A percentile compares a stretch with the other conserved stretches of the same genome.
Evolutionary conservation across 169 alveolate genomes (phyloP).

Genomic region (Plasmodium vinckei): DNA sequence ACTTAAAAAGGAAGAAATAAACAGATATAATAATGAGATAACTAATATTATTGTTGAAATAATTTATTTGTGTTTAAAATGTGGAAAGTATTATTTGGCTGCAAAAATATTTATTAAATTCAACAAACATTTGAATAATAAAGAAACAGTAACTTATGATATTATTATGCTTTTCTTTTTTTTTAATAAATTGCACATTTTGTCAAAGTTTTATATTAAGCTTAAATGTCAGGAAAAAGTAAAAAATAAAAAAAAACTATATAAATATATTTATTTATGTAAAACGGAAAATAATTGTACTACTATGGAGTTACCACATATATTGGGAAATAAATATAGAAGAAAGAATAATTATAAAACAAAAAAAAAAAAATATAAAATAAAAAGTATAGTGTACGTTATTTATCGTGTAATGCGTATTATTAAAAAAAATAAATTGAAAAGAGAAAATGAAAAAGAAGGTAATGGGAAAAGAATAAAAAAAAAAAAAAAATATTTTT

Average conservation of each 20-base stretch:
- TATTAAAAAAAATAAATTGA: conserved; percentile 5
- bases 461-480: conserved; percentile 11
- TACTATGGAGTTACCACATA: background rate
- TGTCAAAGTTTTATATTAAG: conserved; percentile 32
- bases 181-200: conserved; percentile 12
- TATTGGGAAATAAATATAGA: background rate
- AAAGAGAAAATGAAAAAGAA: background rate
- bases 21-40: conserved; percentile 20
- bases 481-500: conserved; percentile 21
- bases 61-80: conserved; percentile 19
- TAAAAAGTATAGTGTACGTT: conserved; percentile 18
- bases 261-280: no score
- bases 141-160: conserved; percentile 23
- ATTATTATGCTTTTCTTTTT: conserved; percentile 33
- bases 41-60: conserved; percentile 19
- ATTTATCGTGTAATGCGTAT: background rate
- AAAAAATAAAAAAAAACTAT: background rate
- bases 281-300: background rate
- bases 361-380: conserved; percentile 10
- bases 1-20: conserved; percentile 9
- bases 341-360: background rate
- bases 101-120: conserved; percentile 37
- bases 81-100: conserved; percentile 39
- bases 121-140: conserved; percentile 30
- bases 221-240: background rate